Evolutionary conservation across 2,329 filamentous ascomycete species (phyloP).

Genomic region (Fusarium sp.): DNA sequence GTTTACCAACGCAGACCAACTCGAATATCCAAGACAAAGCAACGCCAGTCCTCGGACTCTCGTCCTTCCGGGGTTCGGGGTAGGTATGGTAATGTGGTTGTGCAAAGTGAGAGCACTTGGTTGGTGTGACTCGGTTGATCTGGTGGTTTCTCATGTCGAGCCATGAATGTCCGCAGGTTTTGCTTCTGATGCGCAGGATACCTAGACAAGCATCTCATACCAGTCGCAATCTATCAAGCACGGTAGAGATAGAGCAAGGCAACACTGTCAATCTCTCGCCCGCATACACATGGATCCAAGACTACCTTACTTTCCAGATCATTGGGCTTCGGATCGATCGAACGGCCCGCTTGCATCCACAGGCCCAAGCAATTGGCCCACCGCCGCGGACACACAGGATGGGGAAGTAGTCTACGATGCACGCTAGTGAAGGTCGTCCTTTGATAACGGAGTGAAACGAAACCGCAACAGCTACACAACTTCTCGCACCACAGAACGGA

Average conservation of each 20-base stretch:
- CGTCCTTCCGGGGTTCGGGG: conserved; percentile 11
- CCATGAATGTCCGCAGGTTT: conserved; percentile 1
- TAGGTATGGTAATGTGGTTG: conserved; percentile 15
- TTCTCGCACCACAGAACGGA: conserved; percentile 5
- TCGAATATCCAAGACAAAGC: conserved; percentile 14
- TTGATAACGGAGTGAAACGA: conserved; percentile 18
- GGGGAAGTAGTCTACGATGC: conserved; percentile 18
- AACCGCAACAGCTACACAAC: conserved; percentile 12
- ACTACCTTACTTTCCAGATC: conserved; percentile 26
- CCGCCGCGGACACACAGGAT: conserved; percentile 22
- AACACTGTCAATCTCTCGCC: conserved; percentile 2
- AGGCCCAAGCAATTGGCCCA: conserved; percentile 29
- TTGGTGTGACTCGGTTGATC: conserved; percentile 17
- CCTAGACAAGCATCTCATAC: background rate
- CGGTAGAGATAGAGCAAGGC: conserved; percentile 3
- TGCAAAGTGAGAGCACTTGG: conserved; percentile 19
- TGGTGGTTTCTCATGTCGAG: conserved; percentile 5
- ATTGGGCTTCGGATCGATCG: conserved; percentile 36
- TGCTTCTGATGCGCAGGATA: conserved; percentile 18
- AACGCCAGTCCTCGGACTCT: conserved; percentile 17
- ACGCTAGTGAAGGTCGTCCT: conserved; percentile 20
- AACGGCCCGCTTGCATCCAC: conserved; percentile 37
- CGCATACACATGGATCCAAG: conserved; percentile 12
- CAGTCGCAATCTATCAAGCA: conserved; percentile 1
- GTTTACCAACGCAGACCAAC: conserved; percentile 5